Evolutionary conservation across 2,329 filamentous ascomycete species (phyloP).

Genomic region (Cryphonectria radicalis): DNA sequence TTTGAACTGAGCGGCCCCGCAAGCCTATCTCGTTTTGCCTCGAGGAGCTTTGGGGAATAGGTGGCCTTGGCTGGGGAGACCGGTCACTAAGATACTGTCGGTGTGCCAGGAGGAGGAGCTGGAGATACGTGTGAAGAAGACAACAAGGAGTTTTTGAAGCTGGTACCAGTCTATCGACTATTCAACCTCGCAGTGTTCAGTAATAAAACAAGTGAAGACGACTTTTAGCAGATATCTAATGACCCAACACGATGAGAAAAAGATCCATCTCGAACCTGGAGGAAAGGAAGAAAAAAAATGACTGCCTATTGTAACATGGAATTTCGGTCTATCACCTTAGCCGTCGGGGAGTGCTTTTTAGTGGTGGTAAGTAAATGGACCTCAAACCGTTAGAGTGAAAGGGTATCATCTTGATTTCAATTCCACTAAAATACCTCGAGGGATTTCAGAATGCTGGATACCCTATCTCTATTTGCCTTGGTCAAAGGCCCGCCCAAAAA

Average conservation of each 20-base stretch:
- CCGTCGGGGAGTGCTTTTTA: no score
- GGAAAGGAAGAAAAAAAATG: neutral
- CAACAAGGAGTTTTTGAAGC: no score
- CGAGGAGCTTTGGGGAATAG: no score
- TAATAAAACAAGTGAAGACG: neutral
- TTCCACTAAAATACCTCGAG: neutral
- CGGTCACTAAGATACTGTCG: no score
- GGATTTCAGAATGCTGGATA: neutral
- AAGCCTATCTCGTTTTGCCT: neutral
- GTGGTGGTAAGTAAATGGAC: no score
- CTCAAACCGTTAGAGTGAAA: neutral
- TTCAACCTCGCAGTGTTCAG: no score
- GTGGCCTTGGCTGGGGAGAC: no score
- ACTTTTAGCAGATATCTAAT: neutral
- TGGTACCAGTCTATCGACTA: no score
- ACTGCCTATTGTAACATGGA: no score
- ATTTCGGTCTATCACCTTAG: no score
- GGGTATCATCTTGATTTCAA: neutral
- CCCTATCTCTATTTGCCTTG: neutral
- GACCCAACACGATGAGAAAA: neutral
- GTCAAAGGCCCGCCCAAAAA: neutral
- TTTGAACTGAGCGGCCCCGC: neutral
- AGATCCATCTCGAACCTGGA: neutral
- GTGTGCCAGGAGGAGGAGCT: no score
- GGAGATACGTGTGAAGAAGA: no score